phyloP scores from a whole-genome alignment of 306 rosid species.

The Fragaria nilgerrensis region DNA sequence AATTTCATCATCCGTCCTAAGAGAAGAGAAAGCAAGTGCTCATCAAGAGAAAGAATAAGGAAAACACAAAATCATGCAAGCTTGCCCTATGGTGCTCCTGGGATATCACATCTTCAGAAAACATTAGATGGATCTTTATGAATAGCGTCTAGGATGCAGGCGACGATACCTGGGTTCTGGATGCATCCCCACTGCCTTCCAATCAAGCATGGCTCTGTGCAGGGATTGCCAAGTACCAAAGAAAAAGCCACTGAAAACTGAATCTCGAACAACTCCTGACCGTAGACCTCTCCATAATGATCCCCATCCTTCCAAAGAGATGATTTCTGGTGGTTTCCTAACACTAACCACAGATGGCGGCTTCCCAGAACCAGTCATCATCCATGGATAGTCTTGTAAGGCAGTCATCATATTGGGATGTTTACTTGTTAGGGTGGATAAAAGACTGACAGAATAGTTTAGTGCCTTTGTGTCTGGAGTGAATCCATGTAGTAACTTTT shows the following conservation, averaged over 20 bases:
- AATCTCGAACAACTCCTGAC: slow-evolving; percentile 78
- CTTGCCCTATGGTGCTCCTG: slow-evolving; percentile 15
- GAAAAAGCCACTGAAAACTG: slow-evolving; percentile 78
- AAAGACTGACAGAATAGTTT: slow-evolving; percentile 53
- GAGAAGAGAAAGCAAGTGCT: slow-evolving; percentile 31
- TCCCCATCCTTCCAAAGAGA: slow-evolving; percentile 85
- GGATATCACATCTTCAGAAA: slow-evolving; percentile 8
- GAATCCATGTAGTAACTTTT: slow-evolving; percentile 57
- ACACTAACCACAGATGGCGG: slow-evolving; percentile 71
- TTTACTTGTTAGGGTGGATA: slow-evolving; percentile 71
- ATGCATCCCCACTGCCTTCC: slow-evolving; percentile 86
- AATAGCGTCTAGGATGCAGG: background rate
- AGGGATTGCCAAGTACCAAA: slow-evolving; percentile 86
- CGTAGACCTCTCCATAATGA: slow-evolving; percentile 85
- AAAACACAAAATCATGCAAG: slow-evolving; percentile 3
- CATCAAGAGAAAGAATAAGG: slow-evolving; percentile 24
- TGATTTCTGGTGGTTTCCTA: slow-evolving; percentile 51
- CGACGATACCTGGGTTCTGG: slow-evolving; percentile 67
- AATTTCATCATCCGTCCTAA: slow-evolving; percentile 69
- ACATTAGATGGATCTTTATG: background rate
- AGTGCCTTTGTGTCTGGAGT: slow-evolving; percentile 67
- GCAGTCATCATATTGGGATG: slow-evolving; percentile 56
- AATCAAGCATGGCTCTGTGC: slow-evolving; percentile 75
- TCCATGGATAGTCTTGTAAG: slow-evolving; percentile 83
- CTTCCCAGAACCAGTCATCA: slow-evolving; percentile 85